Evolutionary conservation across 129 eudicot genomes (phyloP), one percentile per base, ranked within the genome.

Genomic region (Dittrichia graveolens): DNA sequence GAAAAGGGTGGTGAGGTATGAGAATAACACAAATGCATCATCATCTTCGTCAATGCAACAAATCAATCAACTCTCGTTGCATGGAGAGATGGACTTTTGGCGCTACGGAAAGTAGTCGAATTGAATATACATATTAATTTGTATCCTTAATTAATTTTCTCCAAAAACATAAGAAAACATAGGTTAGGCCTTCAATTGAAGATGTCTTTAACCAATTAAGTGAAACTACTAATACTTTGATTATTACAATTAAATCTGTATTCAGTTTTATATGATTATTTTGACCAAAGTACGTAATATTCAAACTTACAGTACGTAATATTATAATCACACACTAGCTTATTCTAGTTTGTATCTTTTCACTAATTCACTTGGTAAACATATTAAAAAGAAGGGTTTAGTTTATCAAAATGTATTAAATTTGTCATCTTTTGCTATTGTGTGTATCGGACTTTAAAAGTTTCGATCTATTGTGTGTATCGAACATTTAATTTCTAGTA

Each of bases 1-100:
- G 0, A 80, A 80, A 74, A 80, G 72, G 46, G 74, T 77, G 12
- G 77, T 74, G 41, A 59, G 82, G 15, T 83, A 78, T 59, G 79
- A 77, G 38, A 80, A 79, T 37, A 72, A 71, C 57, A 52, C 73
- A 56, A 67, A 74, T 5, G 82, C 83, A 15, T 66, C 84, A 5
- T 75, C 80, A 1, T 61, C 83, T 8, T 70, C 88, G 11, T 78
- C 88, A 9, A 74, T 79, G 80, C 89, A 83, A 64, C 94, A 79
- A 53, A 83, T 79, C 66, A 84, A 87, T 79, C 95, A 83, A 45
- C 65, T 82, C 4, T 78, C 95, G 10, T 84, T 86, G 62, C 83
- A 87, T 5, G 85, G 86, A 35, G 91, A 87, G 80, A 90, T 79
- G 87, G 87, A 91, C 73, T 88, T 91, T 69, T 88, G 97, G 97